Conservation (phyloP, 129 eudicot species). For the Tagetes patula region DNA sequence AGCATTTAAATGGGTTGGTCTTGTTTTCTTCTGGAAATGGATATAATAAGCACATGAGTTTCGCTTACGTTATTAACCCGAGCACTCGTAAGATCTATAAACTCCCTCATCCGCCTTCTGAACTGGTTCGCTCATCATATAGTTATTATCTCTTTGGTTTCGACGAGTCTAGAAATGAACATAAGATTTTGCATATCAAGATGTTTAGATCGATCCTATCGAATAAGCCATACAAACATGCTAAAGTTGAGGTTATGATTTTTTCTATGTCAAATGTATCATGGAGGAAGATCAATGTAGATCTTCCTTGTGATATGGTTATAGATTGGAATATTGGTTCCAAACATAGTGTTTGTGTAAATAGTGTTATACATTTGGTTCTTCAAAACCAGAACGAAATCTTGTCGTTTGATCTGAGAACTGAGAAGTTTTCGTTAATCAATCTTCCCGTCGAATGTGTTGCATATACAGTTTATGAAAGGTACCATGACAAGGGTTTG, state of each 20-base stretch:
- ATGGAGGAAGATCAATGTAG: neutral
- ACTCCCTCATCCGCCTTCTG: neutral
- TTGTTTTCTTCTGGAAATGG: conserved; percentile 17
- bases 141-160: neutral
- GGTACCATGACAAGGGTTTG: neutral
- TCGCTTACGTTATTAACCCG: conserved; percentile 18
- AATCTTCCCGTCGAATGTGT: neutral
- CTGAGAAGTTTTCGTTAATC: neutral
- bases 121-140: neutral
- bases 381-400: neutral
- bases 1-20: conserved; percentile 19
- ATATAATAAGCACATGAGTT: neutral
- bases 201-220: neutral
- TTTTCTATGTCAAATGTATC: neutral
- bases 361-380: neutral
- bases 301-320: neutral
- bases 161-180: neutral
- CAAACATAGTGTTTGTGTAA: conserved; percentile 3
- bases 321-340: neutral
- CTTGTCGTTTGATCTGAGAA: neutral
- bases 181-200: neutral
- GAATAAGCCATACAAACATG: neutral
- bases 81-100: neutral
- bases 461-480: neutral
- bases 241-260: neutral